phyloP scores from a whole-genome alignment of 805 yeast species.

The Ogataea methylovora region DNA sequence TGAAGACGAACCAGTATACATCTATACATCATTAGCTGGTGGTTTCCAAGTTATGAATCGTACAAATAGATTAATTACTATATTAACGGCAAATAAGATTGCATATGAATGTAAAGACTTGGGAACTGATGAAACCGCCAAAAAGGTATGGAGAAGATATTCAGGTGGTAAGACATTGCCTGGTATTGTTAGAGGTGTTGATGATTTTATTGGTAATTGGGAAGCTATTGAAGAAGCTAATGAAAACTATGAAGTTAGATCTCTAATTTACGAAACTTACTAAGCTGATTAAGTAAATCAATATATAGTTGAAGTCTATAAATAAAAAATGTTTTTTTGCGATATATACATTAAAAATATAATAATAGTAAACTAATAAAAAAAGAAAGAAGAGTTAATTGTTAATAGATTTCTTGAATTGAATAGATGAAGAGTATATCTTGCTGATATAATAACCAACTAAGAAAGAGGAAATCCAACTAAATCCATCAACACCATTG shows the following conservation, averaged over 20 bases:
- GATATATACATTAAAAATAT: not conserved
- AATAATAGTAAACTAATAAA: not conserved
- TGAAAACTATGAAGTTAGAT: constrained; percentile 63
- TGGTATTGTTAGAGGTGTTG: constrained; percentile 77
- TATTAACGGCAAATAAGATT: constrained; percentile 66
- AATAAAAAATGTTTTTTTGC: not conserved
- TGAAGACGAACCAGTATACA: constrained; percentile 56
- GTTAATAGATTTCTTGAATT: not conserved
- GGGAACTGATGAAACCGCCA: constrained; percentile 84
- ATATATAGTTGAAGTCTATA: not conserved
- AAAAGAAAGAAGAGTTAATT: not conserved
- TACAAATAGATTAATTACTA: constrained; percentile 69
- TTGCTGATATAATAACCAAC: constrained; percentile 14
- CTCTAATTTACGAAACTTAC: constrained; percentile 57
- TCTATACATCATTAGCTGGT: constrained; percentile 83
- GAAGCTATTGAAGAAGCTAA: constrained; percentile 81
- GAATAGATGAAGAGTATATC: not conserved
- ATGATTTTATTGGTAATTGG: constrained; percentile 79
- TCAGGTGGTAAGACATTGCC: constrained; percentile 71
- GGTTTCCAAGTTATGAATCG: constrained; percentile 73
- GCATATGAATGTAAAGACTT: constrained; percentile 65
- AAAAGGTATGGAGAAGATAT: constrained; percentile 74
- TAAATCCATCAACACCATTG: constrained; percentile 15
- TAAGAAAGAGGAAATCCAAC: constrained; percentile 22
- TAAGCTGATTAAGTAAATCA: constrained; percentile 13